Conservation (phyloP, 768 basidiomycete species). For the Daedaleopsis nitida region DNA sequence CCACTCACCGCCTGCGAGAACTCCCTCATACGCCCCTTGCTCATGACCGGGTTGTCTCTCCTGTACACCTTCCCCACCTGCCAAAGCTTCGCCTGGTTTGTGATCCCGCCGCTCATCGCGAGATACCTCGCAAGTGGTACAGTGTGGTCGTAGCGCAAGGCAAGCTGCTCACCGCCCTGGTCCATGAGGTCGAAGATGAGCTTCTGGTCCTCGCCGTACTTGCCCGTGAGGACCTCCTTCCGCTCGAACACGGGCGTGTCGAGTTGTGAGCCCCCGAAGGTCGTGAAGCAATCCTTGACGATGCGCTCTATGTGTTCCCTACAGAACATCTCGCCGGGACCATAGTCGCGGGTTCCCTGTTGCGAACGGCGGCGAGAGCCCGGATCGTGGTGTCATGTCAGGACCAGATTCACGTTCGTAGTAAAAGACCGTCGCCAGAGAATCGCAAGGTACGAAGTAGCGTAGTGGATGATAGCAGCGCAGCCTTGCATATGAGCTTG, state of each 20-base stretch:
- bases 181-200: slow-evolving; percentile 97
- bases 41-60: slow-evolving; percentile 95
- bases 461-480: not conserved
- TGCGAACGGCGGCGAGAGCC: not conserved
- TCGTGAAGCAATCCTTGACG: slow-evolving; percentile 85
- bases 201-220: slow-evolving; percentile 97
- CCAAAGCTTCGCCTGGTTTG: slow-evolving; percentile 81
- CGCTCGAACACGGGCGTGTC: slow-evolving; percentile 99
- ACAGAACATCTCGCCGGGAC: slow-evolving; percentile 89
- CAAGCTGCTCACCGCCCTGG: slow-evolving; percentile 96
- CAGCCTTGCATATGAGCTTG: slow-evolving; percentile 21
- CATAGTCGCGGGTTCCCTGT: slow-evolving; percentile 96
- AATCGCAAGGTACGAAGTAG: not conserved
- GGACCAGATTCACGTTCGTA: too few species aligned
- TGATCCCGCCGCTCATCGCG: slow-evolving; percentile 91
- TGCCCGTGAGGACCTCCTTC: slow-evolving; percentile 93
- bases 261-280: slow-evolving; percentile 87
- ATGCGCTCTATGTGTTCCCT: slow-evolving; percentile 87
- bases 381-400: not conserved
- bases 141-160: slow-evolving; percentile 93
- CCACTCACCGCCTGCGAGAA: slow-evolving; percentile 79
- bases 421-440: not conserved
- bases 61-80: slow-evolving; percentile 99
- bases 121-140: slow-evolving; percentile 95
- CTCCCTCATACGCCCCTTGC: slow-evolving; percentile 97